phyloP scores from a whole-genome alignment of 148 eudicot genomes.

The Nyssa sinensis region DNA sequence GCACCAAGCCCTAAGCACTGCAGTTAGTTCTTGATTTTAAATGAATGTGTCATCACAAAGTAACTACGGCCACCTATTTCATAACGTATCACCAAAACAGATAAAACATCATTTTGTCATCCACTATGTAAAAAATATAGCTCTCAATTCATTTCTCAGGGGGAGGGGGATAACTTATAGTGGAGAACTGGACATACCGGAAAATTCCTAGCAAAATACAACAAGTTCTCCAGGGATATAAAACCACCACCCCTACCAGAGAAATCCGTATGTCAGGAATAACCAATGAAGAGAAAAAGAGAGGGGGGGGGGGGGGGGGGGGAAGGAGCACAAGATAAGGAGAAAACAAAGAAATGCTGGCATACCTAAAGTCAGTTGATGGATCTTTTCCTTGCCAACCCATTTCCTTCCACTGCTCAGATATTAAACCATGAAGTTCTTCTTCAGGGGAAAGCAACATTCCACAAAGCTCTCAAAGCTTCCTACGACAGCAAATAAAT shows the following conservation, averaged over 20 bases:
- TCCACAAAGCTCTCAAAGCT: conserved; percentile 85
- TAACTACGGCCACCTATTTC: neutral
- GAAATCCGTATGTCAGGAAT: conserved; percentile 17
- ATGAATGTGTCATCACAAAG: neutral
- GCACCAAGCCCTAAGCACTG: too few relatives aligned
- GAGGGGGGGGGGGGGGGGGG: too few relatives aligned
- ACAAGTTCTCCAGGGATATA: conserved; percentile 86
- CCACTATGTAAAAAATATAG: neutral
- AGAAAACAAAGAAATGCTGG: conserved; percentile 4
- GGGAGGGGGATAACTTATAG: too few relatives aligned
- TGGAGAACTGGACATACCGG: conserved; percentile 49
- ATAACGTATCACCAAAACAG: neutral
- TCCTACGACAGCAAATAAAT: conserved; percentile 39
- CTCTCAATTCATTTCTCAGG: too few relatives aligned
- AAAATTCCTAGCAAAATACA: conserved; percentile 77
- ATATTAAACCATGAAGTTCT: conserved; percentile 69
- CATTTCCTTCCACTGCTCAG: conserved; percentile 99
- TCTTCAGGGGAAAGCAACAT: conserved; percentile 86
- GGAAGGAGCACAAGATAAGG: conserved; percentile 9
- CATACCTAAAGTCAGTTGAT: conserved; percentile 91
- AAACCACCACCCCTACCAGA: conserved; percentile 91
- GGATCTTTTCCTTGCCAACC: conserved; percentile 99
- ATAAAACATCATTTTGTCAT: neutral
- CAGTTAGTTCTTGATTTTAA: neutral
- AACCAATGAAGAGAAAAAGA: conserved; percentile 12